phyloP scores from a whole-genome alignment of 192 early-diverging fungal species.

The Backusella tuberculispora region DNA sequence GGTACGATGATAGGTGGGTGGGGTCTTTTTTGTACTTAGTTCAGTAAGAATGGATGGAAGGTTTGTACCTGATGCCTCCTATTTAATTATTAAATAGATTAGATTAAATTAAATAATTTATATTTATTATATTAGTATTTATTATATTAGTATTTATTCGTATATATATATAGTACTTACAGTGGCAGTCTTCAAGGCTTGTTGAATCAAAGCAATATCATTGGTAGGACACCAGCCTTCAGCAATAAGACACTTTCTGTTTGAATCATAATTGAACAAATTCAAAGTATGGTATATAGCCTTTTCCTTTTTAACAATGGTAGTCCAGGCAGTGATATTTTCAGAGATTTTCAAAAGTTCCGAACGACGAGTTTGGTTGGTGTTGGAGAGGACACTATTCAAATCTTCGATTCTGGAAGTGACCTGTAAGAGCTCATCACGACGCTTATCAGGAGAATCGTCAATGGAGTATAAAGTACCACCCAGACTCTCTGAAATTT shows the following conservation, averaged over 20 bases:
- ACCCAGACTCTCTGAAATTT: conserved; percentile 94
- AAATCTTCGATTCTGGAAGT: conserved; percentile 89
- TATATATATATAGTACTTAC: not conserved
- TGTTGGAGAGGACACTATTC: conserved; percentile 80
- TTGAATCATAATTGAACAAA: conserved; percentile 91
- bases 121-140: not conserved
- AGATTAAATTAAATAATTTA: not conserved
- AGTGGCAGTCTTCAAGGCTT: conserved; percentile 83
- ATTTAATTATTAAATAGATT: not conserved
- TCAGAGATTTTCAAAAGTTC: conserved; percentile 89
- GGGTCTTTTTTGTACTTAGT: conserved; percentile 81
- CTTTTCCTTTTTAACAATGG: conserved; percentile 96
- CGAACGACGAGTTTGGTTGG: conserved; percentile 76
- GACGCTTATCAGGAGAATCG: conserved; percentile 80
- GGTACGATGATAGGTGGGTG: conserved; percentile 92
- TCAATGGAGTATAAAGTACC: conserved; percentile 94
- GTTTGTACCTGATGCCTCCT: conserved; percentile 70
- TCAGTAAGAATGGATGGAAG: conserved; percentile 89
- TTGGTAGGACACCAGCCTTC: conserved; percentile 98
- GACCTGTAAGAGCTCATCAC: conserved; percentile 80
- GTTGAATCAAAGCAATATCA: conserved; percentile 81
- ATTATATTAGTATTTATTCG: not conserved
- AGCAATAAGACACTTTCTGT: conserved; percentile 93
- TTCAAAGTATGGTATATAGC: conserved; percentile 97
- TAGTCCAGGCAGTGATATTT: conserved; percentile 86